Evolutionary conservation across 192 early-diverging fungal genomes (phyloP).

Genomic region (Ambispora gerdemannii): DNA sequence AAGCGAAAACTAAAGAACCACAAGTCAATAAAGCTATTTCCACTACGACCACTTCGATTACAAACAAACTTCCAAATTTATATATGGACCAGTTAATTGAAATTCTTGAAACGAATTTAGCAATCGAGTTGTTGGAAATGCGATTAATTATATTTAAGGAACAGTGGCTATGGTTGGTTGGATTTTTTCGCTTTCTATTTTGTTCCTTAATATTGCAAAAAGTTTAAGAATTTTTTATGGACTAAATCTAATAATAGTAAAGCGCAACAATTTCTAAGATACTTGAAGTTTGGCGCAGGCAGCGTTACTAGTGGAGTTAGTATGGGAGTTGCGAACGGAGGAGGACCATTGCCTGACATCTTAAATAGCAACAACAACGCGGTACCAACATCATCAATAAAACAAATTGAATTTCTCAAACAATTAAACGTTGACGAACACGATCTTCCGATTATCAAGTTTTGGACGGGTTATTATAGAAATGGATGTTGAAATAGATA

Average conservation of each 20-base stretch:
- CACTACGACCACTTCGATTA: neutral
- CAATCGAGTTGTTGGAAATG: slow-evolving; percentile 14
- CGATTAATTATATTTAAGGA: slow-evolving; percentile 27
- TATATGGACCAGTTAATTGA: slow-evolving; percentile 20
- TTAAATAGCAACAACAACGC: neutral
- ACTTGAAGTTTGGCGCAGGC: neutral
- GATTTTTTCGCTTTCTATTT: neutral
- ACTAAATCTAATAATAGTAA: slow-evolving; percentile 9
- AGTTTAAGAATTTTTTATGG: neutral
- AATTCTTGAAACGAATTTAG: slow-evolving; percentile 21
- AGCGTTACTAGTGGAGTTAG: neutral
- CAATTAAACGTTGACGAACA: slow-evolving; percentile 11
- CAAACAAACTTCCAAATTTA: neutral
- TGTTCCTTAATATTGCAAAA: neutral
- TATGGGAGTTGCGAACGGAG: neutral
- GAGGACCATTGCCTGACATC: neutral
- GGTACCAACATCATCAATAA: neutral
- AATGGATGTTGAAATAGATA: neutral
- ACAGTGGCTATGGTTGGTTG: slow-evolving; percentile 19
- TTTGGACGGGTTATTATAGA: slow-evolving; percentile 12
- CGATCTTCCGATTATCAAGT: slow-evolving; percentile 23
- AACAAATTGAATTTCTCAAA: slow-evolving; percentile 22
- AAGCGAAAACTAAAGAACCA: neutral
- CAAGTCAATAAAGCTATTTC: neutral
- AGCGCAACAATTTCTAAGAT: slow-evolving; percentile 14